Percentiles rank a stretch among this genome's conserved stretches.
These are phyloP conservation scores for Barnettozyma sucrosica DNA, from an alignment of 805 yeast species.

Conservation along the genomic window DNA sequence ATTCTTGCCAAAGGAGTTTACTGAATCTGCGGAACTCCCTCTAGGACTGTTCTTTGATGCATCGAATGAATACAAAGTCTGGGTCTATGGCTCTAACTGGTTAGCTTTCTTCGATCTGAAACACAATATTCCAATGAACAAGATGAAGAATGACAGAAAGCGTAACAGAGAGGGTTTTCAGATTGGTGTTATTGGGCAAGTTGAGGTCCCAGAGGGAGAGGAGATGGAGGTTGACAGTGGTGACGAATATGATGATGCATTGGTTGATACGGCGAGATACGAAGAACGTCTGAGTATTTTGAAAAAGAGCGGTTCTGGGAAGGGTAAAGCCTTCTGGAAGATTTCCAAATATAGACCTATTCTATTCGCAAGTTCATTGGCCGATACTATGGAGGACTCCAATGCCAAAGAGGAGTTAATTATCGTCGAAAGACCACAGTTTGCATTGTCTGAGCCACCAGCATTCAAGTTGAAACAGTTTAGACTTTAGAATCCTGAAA, in stretches of 20 bases:
- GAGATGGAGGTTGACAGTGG: conserved; percentile 22
- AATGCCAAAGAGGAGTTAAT: conserved; percentile 41
- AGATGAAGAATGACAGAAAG: conserved; percentile 28
- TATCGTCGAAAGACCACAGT: conserved; percentile 71
- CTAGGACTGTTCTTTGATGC: conserved; percentile 59
- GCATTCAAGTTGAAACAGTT: conserved; percentile 62
- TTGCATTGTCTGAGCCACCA: conserved; percentile 48
- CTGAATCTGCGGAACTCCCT: conserved; percentile 56
- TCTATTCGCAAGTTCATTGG: conserved; percentile 52
- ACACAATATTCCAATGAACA: conserved; percentile 44
- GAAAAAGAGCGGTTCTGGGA: conserved; percentile 24
- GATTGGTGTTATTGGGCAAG: conserved; percentile 35
- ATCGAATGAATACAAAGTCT: conserved; percentile 40
- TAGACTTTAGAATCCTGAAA: conserved; percentile 30
- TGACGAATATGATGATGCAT: conserved; percentile 26
- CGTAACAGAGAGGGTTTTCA: conserved; percentile 38
- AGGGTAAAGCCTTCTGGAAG: conserved; percentile 57
- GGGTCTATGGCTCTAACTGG: conserved; percentile 92
- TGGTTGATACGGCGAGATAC: conserved; percentile 8
- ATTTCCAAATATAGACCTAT: conserved; percentile 73
- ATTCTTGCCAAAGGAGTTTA: conserved; percentile 60
- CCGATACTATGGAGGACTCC: conserved; percentile 23
- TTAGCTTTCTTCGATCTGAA: conserved; percentile 64
- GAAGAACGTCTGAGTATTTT: conserved; percentile 9
- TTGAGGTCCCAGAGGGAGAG: conserved; percentile 25